Conservation (phyloP, 2,329 filamentous ascomycete genomes). For the Colletotrichum chlorophyti region DNA sequence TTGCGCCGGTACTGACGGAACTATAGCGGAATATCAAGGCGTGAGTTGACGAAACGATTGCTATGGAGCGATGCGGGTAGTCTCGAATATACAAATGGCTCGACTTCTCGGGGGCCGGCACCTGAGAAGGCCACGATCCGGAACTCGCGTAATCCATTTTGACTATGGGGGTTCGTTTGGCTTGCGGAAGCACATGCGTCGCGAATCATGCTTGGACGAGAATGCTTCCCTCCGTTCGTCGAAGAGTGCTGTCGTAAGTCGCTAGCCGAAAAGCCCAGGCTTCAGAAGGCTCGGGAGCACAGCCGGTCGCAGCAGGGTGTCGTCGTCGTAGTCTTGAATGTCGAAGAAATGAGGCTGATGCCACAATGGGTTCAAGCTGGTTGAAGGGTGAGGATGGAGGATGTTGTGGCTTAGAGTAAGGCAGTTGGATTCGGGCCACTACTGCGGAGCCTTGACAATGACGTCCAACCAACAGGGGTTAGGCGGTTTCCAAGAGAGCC, state of each 20-base stretch:
- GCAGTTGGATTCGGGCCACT: conserved; percentile 20
- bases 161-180: conserved; percentile 11
- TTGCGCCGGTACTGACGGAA: conserved; percentile 65
- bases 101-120: conserved; percentile 62
- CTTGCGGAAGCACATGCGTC: conserved; percentile 7
- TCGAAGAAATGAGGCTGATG: neutral
- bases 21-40: conserved; percentile 86
- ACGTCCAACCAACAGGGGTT: conserved; percentile 20
- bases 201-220: conserved; percentile 17
- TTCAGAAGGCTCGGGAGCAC: neutral
- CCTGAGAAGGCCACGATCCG: conserved; percentile 52
- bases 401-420: conserved; percentile 19
- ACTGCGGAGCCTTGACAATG: conserved; percentile 22
- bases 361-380: conserved; percentile 1
- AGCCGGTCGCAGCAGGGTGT: neutral
- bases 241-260: neutral
- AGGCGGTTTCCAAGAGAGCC: no score
- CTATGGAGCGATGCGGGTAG: conserved; percentile 85
- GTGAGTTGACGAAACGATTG: conserved; percentile 80
- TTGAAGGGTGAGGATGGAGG: neutral
- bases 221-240: conserved; percentile 4
- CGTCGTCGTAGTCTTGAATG: no score
- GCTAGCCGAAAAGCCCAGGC: neutral
- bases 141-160: conserved; percentile 56
- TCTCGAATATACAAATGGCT: conserved; percentile 87